Evolutionary conservation across 2,329 filamentous ascomycete genomes (phyloP).

Genomic region (Sclerotinia sclerotiorum): DNA sequence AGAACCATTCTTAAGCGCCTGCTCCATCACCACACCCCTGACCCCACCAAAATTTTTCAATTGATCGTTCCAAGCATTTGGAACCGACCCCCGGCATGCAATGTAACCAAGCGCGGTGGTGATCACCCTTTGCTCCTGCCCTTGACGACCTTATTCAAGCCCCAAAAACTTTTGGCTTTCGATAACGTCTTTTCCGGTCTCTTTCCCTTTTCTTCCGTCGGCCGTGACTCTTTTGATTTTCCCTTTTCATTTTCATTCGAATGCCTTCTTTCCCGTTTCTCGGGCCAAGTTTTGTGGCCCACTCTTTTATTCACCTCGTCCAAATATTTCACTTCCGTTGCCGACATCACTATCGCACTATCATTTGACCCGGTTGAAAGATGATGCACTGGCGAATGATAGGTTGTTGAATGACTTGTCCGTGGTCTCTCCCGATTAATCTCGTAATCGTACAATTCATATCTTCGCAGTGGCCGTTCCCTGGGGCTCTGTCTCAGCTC

Average conservation of each 20-base stretch:
- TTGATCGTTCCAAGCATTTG: constrained; percentile 21
- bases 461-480: not conserved
- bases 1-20: constrained; percentile 4
- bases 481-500: not conserved
- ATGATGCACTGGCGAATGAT: constrained; percentile 13
- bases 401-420: constrained; percentile 15
- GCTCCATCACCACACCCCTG: not conserved
- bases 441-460: not conserved
- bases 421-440: constrained; percentile 3
- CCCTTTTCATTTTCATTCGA: constrained; percentile 1
- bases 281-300: constrained; percentile 1
- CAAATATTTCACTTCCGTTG: constrained; percentile 7
- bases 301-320: constrained; percentile 5
- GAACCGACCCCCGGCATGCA: constrained; percentile 18
- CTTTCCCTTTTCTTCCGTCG: constrained; percentile 20
- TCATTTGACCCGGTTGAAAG: constrained; percentile 21
- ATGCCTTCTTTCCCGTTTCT: not conserved
- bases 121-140: constrained; percentile 9
- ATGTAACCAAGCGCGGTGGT: not conserved
- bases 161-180: constrained; percentile 23
- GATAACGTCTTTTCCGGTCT: constrained; percentile 20
- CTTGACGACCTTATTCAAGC: constrained; percentile 19
- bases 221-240: not conserved
- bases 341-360: constrained; percentile 22
- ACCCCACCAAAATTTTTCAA: not conserved